Conservation (phyloP, 23 red algal genomes). For the Chondrus crispus region DNA sequence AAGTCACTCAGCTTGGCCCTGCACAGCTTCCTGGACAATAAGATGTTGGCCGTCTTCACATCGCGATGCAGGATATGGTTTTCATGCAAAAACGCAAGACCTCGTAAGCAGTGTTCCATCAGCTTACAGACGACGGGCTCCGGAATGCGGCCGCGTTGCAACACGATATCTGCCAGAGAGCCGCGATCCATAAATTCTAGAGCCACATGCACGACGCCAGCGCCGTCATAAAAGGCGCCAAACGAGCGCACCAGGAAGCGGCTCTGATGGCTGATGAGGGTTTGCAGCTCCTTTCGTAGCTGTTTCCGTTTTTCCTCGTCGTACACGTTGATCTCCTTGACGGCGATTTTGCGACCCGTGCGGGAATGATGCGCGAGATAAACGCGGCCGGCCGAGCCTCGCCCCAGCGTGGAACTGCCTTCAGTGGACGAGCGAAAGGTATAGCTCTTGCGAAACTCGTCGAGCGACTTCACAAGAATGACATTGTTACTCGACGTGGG, state of each 20-base stretch:
- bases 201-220: constrained; percentile 44
- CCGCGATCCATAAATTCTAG: constrained; percentile 89
- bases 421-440: not conserved
- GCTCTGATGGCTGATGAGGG: constrained; percentile 68
- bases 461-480: constrained; percentile 60
- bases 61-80: constrained; percentile 80
- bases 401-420: constrained; percentile 32
- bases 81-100: constrained; percentile 65
- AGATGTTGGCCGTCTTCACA: constrained; percentile 80
- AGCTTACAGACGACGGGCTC: constrained; percentile 69
- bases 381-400: constrained; percentile 56
- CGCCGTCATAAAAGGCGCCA: constrained; percentile 76
- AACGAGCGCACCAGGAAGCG: constrained; percentile 80
- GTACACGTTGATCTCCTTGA: constrained; percentile 76
- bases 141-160: constrained; percentile 42
- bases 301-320: constrained; percentile 75
- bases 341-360: constrained; percentile 50
- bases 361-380: constrained; percentile 59
- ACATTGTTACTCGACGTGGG: constrained; percentile 62
- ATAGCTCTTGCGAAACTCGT: constrained; percentile 52
- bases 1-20: constrained; percentile 81
- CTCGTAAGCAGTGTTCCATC: constrained; percentile 65
- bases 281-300: constrained; percentile 64
- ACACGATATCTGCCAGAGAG: constrained; percentile 57
- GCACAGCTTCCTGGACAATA: constrained; percentile 40